Percentiles rank a stretch among this genome's conserved stretches.
These are phyloP conservation scores for Pyrenophora seminiperda DNA, from an alignment of 2,329 filamentous ascomycete species.

Conservation along the genomic window DNA sequence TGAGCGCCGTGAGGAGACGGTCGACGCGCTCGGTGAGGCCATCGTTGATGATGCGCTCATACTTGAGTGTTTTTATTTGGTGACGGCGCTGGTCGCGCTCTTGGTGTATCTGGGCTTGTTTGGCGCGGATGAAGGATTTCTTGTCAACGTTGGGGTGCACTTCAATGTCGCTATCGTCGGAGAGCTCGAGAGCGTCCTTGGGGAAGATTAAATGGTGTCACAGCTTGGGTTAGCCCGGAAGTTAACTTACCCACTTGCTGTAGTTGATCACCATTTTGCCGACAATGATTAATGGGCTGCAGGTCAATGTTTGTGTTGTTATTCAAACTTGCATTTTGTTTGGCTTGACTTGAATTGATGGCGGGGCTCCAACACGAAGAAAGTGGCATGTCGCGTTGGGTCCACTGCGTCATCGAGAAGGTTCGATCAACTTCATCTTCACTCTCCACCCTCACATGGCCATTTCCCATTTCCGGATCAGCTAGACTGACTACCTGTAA, in stretches of 20 bases:
- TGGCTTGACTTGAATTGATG: slow-evolving; percentile 9
- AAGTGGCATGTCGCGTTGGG: slow-evolving; percentile 22
- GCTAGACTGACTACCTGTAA: too few relatives aligned
- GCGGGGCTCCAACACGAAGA: slow-evolving; percentile 19
- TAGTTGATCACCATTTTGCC: slow-evolving; percentile 66
- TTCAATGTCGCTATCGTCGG: slow-evolving; percentile 96
- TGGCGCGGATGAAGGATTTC: slow-evolving; percentile 95
- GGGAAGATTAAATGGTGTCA: slow-evolving; percentile 14
- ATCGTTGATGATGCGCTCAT: slow-evolving; percentile 92
- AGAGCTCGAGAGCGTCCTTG: slow-evolving; percentile 89
- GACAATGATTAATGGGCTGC: slow-evolving; percentile 4
- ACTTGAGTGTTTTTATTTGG: slow-evolving; percentile 89
- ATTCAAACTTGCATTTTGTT: slow-evolving; percentile 19
- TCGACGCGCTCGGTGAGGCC: slow-evolving; percentile 85
- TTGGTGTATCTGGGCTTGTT: slow-evolving; percentile 95
- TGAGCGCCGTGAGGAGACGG: slow-evolving; percentile 73
- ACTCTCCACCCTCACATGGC: slow-evolving; percentile 7
- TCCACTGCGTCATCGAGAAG: slow-evolving; percentile 25
- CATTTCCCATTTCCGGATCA: too few relatives aligned
- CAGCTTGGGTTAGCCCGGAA: neutral
- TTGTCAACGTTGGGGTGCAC: slow-evolving; percentile 99
- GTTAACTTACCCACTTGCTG: slow-evolving; percentile 68
- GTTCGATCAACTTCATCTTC: slow-evolving; percentile 30
- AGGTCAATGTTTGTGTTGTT: slow-evolving; percentile 17
- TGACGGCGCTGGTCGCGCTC: slow-evolving; percentile 83